A percentile compares a stretch with the other conserved stretches of the same genome.
phyloP scores from a whole-genome alignment of 108 stramenopile genomes.

The Cyclotella sp. region DNA sequence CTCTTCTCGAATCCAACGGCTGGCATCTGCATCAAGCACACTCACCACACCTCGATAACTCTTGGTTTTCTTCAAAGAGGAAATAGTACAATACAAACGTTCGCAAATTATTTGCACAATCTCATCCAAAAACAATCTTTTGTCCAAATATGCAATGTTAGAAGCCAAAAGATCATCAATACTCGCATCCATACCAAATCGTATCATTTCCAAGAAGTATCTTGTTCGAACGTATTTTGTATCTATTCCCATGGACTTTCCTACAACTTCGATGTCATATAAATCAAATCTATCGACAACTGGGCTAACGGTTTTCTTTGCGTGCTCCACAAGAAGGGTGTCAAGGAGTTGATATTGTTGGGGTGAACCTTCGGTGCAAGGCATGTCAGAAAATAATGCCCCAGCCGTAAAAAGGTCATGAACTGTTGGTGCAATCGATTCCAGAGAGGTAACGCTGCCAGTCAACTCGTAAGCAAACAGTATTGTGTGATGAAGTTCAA shows the following conservation, averaged over 20 bases:
- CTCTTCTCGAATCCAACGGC: constrained; percentile 70
- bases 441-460: constrained; percentile 49
- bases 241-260: constrained; percentile 67
- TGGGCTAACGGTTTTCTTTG: constrained; percentile 45
- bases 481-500: constrained; percentile 69
- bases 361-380: constrained; percentile 45
- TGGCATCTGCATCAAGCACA: constrained; percentile 80
- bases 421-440: constrained; percentile 64
- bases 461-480: constrained; percentile 67
- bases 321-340: constrained; percentile 64
- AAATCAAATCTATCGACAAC: constrained; percentile 59
- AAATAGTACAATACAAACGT: constrained; percentile 59
- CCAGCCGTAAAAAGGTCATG: constrained; percentile 57
- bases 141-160: constrained; percentile 52
- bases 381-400: constrained; percentile 53
- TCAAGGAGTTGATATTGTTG: constrained; percentile 66
- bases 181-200: constrained; percentile 70
- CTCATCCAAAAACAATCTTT: constrained; percentile 58
- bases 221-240: constrained; percentile 61
- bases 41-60: constrained; percentile 65
- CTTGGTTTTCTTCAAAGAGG: constrained; percentile 48
- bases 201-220: constrained; percentile 79
- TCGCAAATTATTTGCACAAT: constrained; percentile 72
- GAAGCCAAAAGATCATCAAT: constrained; percentile 69
- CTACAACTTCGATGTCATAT: constrained; percentile 69